These are phyloP conservation scores for Apostasia ramifera DNA, from an alignment of 106 monocot species.

Conservation along the genomic window DNA sequence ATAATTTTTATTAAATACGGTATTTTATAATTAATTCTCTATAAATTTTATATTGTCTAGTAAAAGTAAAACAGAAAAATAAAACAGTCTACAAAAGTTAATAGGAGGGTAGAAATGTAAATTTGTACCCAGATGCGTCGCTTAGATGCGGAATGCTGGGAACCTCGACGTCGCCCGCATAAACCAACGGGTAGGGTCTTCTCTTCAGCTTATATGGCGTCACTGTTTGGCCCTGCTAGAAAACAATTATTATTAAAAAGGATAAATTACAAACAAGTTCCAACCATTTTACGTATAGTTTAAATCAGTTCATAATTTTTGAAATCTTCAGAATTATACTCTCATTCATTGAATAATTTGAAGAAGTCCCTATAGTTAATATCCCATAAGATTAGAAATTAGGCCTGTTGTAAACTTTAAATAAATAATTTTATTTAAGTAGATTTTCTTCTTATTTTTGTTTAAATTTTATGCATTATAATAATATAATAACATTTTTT, in stretches of 20 bases:
- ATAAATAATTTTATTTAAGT: too few relatives aligned
- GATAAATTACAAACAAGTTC: neutral
- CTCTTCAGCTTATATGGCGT: conserved; percentile 40
- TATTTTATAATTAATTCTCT: too few relatives aligned
- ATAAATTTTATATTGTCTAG: neutral
- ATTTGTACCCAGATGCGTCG: conserved; percentile 48
- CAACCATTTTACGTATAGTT: neutral
- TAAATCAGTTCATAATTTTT: neutral
- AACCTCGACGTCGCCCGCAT: conserved; percentile 57
- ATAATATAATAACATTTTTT: too few relatives aligned
- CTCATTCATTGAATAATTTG: too few relatives aligned
- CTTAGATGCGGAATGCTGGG: conserved; percentile 24
- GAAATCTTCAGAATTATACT: neutral
- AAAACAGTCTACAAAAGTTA: too few relatives aligned
- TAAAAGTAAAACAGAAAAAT: neutral
- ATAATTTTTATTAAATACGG: too few relatives aligned
- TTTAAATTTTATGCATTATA: too few relatives aligned
- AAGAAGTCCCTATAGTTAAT: too few relatives aligned
- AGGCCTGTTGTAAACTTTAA: too few relatives aligned
- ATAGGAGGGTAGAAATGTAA: too few relatives aligned
- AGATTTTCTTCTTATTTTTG: too few relatives aligned
- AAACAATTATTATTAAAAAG: neutral
- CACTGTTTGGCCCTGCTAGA: conserved; percentile 61
- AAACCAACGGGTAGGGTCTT: conserved; percentile 46
- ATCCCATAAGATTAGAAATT: too few relatives aligned